Percentiles rank a stretch among this genome's conserved stretches.
These are phyloP conservation scores for Raffaelea albimanens DNA, from an alignment of 2,329 filamentous ascomycete genomes.

Conservation along the genomic window DNA sequence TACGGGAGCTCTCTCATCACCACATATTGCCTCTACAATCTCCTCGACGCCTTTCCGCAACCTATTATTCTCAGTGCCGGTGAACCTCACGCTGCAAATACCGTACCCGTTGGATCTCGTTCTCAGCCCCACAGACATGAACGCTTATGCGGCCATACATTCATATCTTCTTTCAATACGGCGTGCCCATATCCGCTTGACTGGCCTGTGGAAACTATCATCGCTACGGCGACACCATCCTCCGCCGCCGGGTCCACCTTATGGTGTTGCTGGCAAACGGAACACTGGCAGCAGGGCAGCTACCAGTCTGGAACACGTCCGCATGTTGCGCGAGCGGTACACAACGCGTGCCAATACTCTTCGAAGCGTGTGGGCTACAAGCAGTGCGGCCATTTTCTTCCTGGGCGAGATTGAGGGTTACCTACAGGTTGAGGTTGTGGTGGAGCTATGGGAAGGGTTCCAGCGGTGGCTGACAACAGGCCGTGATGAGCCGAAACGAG, in stretches of 20 bases:
- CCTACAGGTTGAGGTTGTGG: constrained; percentile 81
- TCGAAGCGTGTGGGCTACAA: constrained; percentile 82
- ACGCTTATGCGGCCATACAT: constrained; percentile 76
- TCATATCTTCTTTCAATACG: constrained; percentile 80
- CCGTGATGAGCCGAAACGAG: constrained; percentile 18
- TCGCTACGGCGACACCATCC: constrained; percentile 69
- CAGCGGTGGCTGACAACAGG: constrained; percentile 59
- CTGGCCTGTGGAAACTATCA: constrained; percentile 78
- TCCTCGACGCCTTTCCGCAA: constrained; percentile 61
- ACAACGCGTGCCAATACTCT: constrained; percentile 56
- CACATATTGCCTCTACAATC: constrained; percentile 16
- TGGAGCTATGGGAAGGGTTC: constrained; percentile 72
- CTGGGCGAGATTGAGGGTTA: constrained; percentile 81
- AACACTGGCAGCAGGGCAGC: too few species aligned
- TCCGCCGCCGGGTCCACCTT: constrained; percentile 55
- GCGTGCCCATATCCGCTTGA: constrained; percentile 74
- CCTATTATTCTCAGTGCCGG: constrained; percentile 70
- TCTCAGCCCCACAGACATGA: constrained; percentile 64
- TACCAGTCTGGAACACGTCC: constrained; percentile 25
- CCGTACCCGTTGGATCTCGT: constrained; percentile 80
- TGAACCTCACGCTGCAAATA: constrained; percentile 61
- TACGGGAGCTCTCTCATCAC: too few species aligned
- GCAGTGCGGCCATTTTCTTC: constrained; percentile 79
- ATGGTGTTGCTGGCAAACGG: constrained; percentile 44
- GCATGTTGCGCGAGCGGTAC: constrained; percentile 53